Percentiles rank a stretch among this genome's conserved stretches.
These are phyloP conservation scores for Hymenoscyphus fraxineus DNA, from an alignment of 2,329 filamentous ascomycete species.

Conservation along the genomic window DNA sequence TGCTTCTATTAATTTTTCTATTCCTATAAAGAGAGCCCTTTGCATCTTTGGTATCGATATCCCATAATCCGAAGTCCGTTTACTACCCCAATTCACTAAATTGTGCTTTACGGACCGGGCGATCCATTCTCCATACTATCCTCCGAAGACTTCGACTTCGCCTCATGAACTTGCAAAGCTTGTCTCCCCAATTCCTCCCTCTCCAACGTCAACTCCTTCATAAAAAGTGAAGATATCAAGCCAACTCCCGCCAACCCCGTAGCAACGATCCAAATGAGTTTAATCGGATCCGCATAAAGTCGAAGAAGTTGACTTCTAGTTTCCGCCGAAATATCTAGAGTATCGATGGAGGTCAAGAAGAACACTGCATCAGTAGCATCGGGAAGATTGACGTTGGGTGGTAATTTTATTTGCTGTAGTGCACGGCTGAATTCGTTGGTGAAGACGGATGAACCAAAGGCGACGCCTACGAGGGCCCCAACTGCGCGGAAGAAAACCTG, in stretches of 20 bases:
- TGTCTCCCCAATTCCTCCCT: conserved; percentile 5
- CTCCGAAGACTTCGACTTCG: background rate
- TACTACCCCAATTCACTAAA: background rate
- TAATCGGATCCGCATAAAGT: background rate
- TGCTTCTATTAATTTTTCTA: background rate
- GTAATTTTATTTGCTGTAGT: background rate
- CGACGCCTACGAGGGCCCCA: conserved; percentile 60
- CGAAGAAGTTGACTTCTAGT: background rate
- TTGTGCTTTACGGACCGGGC: background rate
- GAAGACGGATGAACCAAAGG: conserved; percentile 62
- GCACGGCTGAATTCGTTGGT: background rate
- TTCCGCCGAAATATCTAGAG: background rate
- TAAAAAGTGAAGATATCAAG: conserved; percentile 1
- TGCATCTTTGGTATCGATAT: background rate
- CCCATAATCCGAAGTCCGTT: background rate
- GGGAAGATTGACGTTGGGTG: background rate
- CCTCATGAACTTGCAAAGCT: background rate
- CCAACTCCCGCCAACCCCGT: background rate
- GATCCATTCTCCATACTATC: background rate
- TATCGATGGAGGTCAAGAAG: background rate
- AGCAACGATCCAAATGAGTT: conserved; percentile 2
- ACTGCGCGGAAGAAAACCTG: conserved; percentile 64
- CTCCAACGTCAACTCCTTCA: conserved; percentile 7
- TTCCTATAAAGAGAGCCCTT: background rate
- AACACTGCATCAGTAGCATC: background rate